Evolutionary conservation across 768 basidiomycete species (phyloP), one percentile per base, ranked within the genome.

Genomic region (Amanita pseudoporphyria): DNA sequence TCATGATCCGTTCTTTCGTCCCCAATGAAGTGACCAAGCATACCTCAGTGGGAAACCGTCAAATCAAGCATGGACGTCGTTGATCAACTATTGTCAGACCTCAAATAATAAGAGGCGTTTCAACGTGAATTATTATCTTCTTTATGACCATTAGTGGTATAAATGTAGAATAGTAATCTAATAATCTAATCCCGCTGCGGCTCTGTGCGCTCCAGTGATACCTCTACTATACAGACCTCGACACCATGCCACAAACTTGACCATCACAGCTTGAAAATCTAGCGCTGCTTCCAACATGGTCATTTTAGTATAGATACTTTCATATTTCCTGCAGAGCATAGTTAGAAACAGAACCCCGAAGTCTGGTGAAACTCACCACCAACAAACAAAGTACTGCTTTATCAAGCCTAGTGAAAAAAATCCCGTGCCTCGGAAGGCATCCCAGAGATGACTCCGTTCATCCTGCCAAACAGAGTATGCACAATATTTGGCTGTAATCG

Each of bases 401-500:
- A 78, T 61, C 18, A 80, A 54, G 35, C 66, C 52, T 19, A 79
- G 52, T 3, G 76, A 76, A 33, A 78, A 62, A 14, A 83, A 62
- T 2, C 82, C 81, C 26, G 67, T 66, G 26, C 67, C 65, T 36
- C 71, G 66, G 65, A 86, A 74, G 43, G 63, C 58, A 43, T 68
- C 65, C 21, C 71, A 63, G 4, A 79, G 56, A 22, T 68, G 70
- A 40, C 65, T 64, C 57, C 66, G 67, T 48, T 92, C 82, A 56
- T 85, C 83, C 45, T 74, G 70, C 87, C 87, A 90, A 3, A 88
- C 81, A 6, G 89, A 85, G 9, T 71, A 72, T 45, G 81, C 73
- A 61, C 94, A 96, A 65, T 88, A 95, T 59, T 87, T 84, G 6
- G 92, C 93, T 13, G 87, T 86, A 51, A 97, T 85, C 28, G 97